phyloP scores from a whole-genome alignment of 83 land plant genomes.

The Picea abies region DNA sequence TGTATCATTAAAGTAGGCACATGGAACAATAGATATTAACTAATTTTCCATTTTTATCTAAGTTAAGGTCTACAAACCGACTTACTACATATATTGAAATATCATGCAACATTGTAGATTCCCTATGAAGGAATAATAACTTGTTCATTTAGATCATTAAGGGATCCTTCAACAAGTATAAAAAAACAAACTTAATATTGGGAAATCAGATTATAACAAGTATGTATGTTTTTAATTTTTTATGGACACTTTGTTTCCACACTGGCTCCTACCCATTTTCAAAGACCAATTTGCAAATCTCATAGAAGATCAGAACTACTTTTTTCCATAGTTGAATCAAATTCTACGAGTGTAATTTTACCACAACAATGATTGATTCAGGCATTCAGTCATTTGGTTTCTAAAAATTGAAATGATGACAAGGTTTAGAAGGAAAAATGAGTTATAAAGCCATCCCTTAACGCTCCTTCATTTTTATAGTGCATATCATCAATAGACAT shows the following conservation, averaged over 20 bases:
- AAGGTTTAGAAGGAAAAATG: neutral
- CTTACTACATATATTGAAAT: neutral
- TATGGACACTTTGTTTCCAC: no score
- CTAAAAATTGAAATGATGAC: neutral
- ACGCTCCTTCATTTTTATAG: neutral
- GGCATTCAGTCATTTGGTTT: neutral
- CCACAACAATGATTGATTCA: neutral
- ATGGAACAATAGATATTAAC: no score
- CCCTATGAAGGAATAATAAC: neutral
- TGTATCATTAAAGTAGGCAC: neutral
- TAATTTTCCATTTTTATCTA: no score
- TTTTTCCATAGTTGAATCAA: no score
- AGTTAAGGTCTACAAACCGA: no score
- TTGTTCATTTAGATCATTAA: neutral
- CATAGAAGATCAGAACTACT: no score
- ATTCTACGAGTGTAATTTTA: no score
- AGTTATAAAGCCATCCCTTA: neutral
- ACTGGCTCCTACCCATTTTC: no score
- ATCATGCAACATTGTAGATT: neutral
- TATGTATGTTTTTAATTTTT: no score
- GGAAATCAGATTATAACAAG: no score
- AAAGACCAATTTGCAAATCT: neutral
- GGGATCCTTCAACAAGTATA: neutral
- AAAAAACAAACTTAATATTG: no score
- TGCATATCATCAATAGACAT: no score